phyloP scores from a whole-genome alignment of 805 yeast species.

The Teunomyces tritomae region DNA sequence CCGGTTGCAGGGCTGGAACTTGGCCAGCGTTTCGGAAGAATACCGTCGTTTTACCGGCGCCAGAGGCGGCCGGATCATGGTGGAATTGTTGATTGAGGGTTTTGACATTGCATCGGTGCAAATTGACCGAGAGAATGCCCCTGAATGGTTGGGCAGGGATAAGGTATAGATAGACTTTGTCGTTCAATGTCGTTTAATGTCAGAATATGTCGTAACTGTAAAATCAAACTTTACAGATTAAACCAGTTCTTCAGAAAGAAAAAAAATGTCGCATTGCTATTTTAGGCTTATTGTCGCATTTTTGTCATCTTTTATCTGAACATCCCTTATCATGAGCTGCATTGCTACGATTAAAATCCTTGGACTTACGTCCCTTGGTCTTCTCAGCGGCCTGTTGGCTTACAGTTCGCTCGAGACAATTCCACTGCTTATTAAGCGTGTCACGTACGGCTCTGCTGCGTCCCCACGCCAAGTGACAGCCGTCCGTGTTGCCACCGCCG shows the following conservation, averaged over 20 bases:
- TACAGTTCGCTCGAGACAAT: conserved; percentile 35
- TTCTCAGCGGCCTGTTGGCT: conserved; percentile 53
- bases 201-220: background rate
- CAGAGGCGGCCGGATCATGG: conserved; percentile 87
- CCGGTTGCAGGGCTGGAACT: conserved; percentile 94
- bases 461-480: conserved; percentile 17
- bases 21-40: conserved; percentile 88
- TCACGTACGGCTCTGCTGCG: conserved; percentile 17
- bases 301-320: background rate
- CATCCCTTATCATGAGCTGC: conserved; percentile 24
- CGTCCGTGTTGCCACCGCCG: conserved; percentile 21
- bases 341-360: conserved; percentile 51
- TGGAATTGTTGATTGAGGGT: conserved; percentile 81
- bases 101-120: conserved; percentile 38
- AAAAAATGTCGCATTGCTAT: too few relatives aligned
- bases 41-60: conserved; percentile 92
- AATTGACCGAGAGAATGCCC: conserved; percentile 29
- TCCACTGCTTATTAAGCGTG: conserved; percentile 26
- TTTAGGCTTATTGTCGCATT: too few relatives aligned
- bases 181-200: background rate
- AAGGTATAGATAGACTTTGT: background rate
- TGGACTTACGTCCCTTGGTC: conserved; percentile 68
- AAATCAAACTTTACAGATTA: background rate
- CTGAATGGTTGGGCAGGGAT: conserved; percentile 21
- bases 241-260: too few relatives aligned